Evolutionary conservation across 208 protist genomes (phyloP).

Genomic region (Trichomonas gallinae): DNA sequence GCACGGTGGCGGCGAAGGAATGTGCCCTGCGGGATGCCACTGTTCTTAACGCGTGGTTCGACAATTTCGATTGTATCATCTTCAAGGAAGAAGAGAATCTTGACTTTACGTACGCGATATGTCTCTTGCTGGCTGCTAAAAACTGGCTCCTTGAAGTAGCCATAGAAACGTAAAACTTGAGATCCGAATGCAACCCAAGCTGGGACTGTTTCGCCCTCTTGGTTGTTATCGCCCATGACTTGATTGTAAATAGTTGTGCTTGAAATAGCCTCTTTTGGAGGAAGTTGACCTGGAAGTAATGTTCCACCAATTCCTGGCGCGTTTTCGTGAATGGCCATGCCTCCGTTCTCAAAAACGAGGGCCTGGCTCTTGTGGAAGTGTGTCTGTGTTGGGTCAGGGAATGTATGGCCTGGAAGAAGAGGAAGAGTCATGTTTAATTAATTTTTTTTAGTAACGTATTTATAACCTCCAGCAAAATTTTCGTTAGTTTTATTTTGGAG

Average conservation of each 20-base stretch:
- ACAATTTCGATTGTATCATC: constrained; percentile 75
- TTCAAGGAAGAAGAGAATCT: constrained; percentile 72
- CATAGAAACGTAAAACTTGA: constrained; percentile 73
- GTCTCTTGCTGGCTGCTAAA: constrained; percentile 64
- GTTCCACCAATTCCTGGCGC: neutral
- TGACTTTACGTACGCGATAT: constrained; percentile 65
- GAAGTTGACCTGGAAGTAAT: neutral
- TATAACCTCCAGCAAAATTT: neutral
- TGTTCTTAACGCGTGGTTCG: constrained; percentile 71
- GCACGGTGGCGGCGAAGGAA: constrained; percentile 54
- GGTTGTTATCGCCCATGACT: neutral
- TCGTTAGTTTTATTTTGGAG: neutral
- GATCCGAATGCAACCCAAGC: constrained; percentile 15
- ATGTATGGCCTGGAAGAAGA: constrained; percentile 18
- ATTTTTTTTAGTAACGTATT: neutral
- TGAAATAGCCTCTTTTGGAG: neutral
- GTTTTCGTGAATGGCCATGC: neutral
- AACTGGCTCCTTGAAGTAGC: constrained; percentile 74
- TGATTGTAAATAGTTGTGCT: neutral
- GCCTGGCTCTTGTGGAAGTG: constrained; percentile 8
- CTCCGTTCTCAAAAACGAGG: neutral
- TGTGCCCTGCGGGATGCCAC: constrained; percentile 69
- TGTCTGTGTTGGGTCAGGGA: neutral
- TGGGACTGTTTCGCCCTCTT: neutral
- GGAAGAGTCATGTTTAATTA: neutral